Evolutionary conservation across 768 basidiomycete genomes (phyloP).

Genomic region (Tylopilus sp.): DNA sequence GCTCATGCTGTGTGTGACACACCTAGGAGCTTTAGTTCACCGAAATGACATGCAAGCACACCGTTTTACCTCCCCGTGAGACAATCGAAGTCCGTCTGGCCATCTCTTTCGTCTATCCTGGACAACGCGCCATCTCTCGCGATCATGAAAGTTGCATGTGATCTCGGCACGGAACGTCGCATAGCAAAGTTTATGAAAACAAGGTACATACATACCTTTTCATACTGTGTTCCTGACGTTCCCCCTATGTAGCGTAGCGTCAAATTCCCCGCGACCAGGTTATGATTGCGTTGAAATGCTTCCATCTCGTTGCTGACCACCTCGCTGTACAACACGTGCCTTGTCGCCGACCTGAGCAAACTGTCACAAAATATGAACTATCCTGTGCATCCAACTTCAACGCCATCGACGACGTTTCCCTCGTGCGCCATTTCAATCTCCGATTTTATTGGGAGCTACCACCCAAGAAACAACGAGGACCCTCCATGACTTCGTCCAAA

Average conservation of each 20-base stretch:
- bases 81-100: not conserved
- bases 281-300: conserved; percentile 31
- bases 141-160: conserved; percentile 38
- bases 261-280: conserved; percentile 21
- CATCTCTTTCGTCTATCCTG: conserved; percentile 21
- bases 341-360: not conserved
- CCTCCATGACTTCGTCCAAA: conserved; percentile 46
- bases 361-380: conserved; percentile 25
- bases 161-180: conserved; percentile 31
- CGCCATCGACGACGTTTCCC: conserved; percentile 35
- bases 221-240: not conserved
- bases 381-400: conserved; percentile 39
- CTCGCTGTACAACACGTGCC: not conserved
- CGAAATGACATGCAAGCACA: conserved; percentile 24
- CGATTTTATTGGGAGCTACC: conserved; percentile 47
- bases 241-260: not conserved
- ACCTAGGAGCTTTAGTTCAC: conserved; percentile 25
- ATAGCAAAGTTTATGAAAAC: conserved; percentile 36
- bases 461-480: conserved; percentile 49
- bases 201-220: conserved; percentile 21
- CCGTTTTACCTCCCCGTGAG: not conserved
- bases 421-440: conserved; percentile 38
- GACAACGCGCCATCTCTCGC: conserved; percentile 28
- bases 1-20: not conserved
- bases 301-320: conserved; percentile 11